Evolutionary conservation across 192 early-diverging fungal genomes (phyloP), one percentile per base, ranked within the genome.

Genomic region (Backusella mclennaniae): DNA sequence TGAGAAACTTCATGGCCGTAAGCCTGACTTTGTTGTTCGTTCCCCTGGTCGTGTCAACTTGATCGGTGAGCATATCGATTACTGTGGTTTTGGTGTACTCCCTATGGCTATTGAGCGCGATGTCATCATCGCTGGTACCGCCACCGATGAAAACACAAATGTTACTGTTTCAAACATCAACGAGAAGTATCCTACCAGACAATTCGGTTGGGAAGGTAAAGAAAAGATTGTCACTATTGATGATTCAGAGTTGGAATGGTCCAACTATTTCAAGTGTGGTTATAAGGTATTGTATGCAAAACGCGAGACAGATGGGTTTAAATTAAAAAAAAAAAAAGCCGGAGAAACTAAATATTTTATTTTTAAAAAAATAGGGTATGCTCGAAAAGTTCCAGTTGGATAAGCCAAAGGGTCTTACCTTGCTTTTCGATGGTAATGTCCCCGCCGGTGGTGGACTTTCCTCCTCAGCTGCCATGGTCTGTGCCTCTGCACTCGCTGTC

Each of bases 61-160:
- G 46, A 98, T 98, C 79, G 97, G 96, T 36, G 97, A 98, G 81
- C 97, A 98, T 81, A 93, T 98, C 69, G 97, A 98, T 86, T 97
- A 97, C 86, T 92, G 91, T 76, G 96, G 96, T 21, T 94, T 93
- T 76, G 94, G 94, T 17, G 97, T 98, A 23, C 87, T 98, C n/a
- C 97, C 97, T 35, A 97, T 97, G 96, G 97, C 96, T 42, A 92
- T 98, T 75, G 93, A 92, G 42, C 88, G 93, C 56, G 93, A 93
- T 79, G 82, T 89, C 8, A 77, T 92, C 19, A 89, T 92, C n/a
- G 84, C 83, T 21, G 85, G 88, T 67, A 77, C 85, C 36, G 38
- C 76, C 44, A 46, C 71, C 19, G 78, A 87, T 53, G 84, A 83
- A 12, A 63, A 80, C 9, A 75, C 76, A 23, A 80, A 23, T 1